Evolutionary conservation across 768 basidiomycete genomes (phyloP).

Genomic region (Suillus plorans): DNA sequence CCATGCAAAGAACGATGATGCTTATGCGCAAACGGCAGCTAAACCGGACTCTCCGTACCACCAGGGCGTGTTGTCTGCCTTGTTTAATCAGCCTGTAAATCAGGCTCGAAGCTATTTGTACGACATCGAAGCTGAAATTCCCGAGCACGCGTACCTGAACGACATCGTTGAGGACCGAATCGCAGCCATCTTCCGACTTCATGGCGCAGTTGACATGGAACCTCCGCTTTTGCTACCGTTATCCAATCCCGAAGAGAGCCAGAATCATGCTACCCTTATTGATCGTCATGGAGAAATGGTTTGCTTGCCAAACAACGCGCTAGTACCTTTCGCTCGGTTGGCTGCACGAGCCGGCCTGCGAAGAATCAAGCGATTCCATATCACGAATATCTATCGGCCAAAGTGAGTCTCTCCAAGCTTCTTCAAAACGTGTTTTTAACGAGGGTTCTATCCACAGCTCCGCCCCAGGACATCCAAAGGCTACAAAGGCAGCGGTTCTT

Average conservation of each 20-base stretch:
- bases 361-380: conserved; percentile 83
- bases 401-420: conserved; percentile 42
- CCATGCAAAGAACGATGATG: conserved; percentile 40
- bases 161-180: conserved; percentile 78
- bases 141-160: conserved; percentile 70
- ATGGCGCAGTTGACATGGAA: conserved; percentile 87
- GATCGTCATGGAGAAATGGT: conserved; percentile 81
- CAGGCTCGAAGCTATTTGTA: conserved; percentile 70
- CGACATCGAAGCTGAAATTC: conserved; percentile 64
- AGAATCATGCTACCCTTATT: conserved; percentile 68
- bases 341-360: conserved; percentile 66
- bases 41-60: conserved; percentile 82
- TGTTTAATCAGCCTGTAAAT: conserved; percentile 74
- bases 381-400: conserved; percentile 69
- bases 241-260: conserved; percentile 59
- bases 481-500: conserved; percentile 72
- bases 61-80: conserved; percentile 70
- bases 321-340: conserved; percentile 78
- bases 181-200: conserved; percentile 76
- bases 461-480: conserved; percentile 71
- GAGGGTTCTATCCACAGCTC: conserved; percentile 36
- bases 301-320: conserved; percentile 65
- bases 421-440: conserved; percentile 8
- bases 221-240: conserved; percentile 82
- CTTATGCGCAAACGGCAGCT: conserved; percentile 32